phyloP scores from a whole-genome alignment of 2,329 filamentous ascomycete genomes.

The Penicillium sp. region DNA sequence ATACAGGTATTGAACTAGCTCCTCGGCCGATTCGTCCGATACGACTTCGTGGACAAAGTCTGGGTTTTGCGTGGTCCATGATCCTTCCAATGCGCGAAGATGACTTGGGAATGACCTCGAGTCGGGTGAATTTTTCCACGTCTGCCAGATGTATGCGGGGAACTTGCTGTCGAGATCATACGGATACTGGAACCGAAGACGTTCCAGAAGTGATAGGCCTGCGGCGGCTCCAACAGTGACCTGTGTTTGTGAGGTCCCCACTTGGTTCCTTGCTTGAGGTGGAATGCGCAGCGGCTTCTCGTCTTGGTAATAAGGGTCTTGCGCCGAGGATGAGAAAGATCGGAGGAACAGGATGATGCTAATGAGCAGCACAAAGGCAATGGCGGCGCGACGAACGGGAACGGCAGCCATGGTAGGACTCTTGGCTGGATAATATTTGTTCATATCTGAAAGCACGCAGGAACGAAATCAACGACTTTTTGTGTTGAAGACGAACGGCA shows the following conservation, averaged over 20 bases:
- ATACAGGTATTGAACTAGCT: slow-evolving; percentile 82
- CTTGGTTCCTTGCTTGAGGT: slow-evolving; percentile 29
- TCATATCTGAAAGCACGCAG: background rate
- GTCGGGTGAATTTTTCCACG: slow-evolving; percentile 84
- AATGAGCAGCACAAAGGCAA: slow-evolving; percentile 7
- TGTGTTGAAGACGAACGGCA: background rate
- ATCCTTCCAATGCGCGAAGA: slow-evolving; percentile 80
- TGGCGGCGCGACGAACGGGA: slow-evolving; percentile 7
- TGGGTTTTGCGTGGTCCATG: slow-evolving; percentile 83
- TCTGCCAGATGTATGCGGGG: slow-evolving; percentile 98
- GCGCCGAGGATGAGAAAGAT: slow-evolving; percentile 8
- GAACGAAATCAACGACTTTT: background rate
- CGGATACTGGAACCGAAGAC: slow-evolving; percentile 87
- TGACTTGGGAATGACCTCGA: slow-evolving; percentile 68
- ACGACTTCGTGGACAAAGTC: slow-evolving; percentile 95
- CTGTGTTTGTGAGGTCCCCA: slow-evolving; percentile 46
- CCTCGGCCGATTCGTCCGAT: slow-evolving; percentile 79
- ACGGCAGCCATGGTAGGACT: slow-evolving; percentile 7
- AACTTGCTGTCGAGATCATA: slow-evolving; percentile 88
- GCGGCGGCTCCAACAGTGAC: slow-evolving; percentile 66
- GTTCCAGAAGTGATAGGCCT: slow-evolving; percentile 68
- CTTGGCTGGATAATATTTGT: background rate
- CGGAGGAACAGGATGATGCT: slow-evolving; percentile 10
- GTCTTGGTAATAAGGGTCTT: background rate
- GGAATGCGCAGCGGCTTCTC: slow-evolving; percentile 9